Evolutionary conservation across 164 flowering plant genomes (phyloP).

Genomic region (Magnolia officinalis): DNA sequence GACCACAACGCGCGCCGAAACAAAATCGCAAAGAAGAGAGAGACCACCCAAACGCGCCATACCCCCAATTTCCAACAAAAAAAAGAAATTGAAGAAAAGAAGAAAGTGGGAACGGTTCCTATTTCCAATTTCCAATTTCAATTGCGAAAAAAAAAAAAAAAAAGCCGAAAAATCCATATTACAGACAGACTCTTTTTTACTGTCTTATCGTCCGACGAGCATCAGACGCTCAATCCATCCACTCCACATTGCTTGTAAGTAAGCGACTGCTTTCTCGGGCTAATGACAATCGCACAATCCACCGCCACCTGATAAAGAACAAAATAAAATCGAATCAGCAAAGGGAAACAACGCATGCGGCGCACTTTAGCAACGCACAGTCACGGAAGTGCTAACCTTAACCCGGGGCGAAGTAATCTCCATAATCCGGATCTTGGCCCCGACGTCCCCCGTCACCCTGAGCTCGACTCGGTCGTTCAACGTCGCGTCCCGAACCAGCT

Average conservation of each 20-base stretch:
- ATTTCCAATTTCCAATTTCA: neutral
- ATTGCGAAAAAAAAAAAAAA: neutral
- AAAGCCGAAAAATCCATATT: neutral
- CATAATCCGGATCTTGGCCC: constrained; percentile 84
- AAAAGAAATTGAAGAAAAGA: neutral
- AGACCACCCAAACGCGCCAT: too few relatives aligned
- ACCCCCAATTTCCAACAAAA: neutral
- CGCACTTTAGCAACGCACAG: constrained; percentile 14
- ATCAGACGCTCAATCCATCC: constrained; percentile 78
- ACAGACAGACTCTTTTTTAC: neutral
- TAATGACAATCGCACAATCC: constrained; percentile 81
- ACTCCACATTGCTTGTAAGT: constrained; percentile 95
- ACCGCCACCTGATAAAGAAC: constrained; percentile 61
- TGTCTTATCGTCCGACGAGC: neutral
- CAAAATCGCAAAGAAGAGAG: neutral
- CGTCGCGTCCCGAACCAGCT: constrained; percentile 77
- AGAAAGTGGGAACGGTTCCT: neutral
- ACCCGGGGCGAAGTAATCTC: constrained; percentile 79
- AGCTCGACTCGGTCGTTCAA: constrained; percentile 87
- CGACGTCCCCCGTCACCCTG: constrained; percentile 70
- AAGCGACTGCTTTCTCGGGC: constrained; percentile 82
- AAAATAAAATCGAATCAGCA: neutral
- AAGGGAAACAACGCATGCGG: neutral
- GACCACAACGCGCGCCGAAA: neutral
- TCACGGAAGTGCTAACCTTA: constrained; percentile 42